Evolutionary conservation across 2,329 filamentous ascomycete species (phyloP).

Genomic region (Aspergillus clavatus): DNA sequence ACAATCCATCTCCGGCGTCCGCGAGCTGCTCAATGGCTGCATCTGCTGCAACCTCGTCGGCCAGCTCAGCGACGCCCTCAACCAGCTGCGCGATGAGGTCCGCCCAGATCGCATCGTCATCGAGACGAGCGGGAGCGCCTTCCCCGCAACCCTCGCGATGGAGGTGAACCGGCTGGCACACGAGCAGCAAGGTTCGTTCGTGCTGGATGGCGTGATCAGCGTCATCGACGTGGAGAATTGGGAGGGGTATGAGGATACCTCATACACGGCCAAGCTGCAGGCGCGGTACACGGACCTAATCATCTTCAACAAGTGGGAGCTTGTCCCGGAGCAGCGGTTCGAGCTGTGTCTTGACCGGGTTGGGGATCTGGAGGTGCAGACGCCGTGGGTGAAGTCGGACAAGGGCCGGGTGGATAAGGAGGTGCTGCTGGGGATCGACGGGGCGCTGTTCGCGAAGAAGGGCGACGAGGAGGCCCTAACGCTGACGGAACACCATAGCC

Average conservation of each 20-base stretch:
- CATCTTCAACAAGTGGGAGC: conserved; percentile 91
- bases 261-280: conserved; percentile 82
- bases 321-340: conserved; percentile 64
- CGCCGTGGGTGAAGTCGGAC: conserved; percentile 78
- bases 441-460: conserved; percentile 55
- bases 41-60: conserved; percentile 99
- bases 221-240: conserved; percentile 95
- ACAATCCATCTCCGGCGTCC: conserved; percentile 78
- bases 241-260: conserved; percentile 86
- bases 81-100: conserved; percentile 60
- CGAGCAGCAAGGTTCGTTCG: conserved; percentile 58
- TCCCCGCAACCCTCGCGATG: conserved; percentile 83
- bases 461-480: neutral
- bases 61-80: conserved; percentile 74
- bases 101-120: conserved; percentile 81
- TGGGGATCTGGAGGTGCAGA: conserved; percentile 74
- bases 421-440: conserved; percentile 82
- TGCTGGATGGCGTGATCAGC: conserved; percentile 79
- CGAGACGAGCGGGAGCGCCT: conserved; percentile 85
- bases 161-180: conserved; percentile 75
- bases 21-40: conserved; percentile 91
- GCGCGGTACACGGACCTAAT: conserved; percentile 86
- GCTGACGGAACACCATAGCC: conserved; percentile 44
- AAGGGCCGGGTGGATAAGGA: conserved; percentile 73
- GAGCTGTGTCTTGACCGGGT: conserved; percentile 75